A percentile compares a stretch with the other conserved stretches of the same genome.
These are phyloP conservation scores for Suhomyces maxii DNA, from an alignment of 1,139 yeast species.

Conservation along the genomic window DNA sequence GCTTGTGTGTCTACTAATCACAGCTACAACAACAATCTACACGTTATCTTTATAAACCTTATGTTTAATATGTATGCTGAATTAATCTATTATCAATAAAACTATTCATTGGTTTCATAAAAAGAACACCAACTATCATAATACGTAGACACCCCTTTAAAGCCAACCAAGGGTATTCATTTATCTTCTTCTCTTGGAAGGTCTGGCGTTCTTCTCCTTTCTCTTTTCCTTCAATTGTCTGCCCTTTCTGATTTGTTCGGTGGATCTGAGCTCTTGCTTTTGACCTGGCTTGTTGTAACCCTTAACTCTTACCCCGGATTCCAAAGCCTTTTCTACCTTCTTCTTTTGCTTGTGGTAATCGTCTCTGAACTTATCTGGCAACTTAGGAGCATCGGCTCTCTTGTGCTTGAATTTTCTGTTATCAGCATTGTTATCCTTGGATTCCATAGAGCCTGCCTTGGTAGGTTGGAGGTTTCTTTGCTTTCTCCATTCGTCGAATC, in stretches of 20 bases:
- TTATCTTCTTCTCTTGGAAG: constrained; percentile 36
- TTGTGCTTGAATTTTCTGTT: constrained; percentile 70
- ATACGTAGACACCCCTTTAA: too few species aligned
- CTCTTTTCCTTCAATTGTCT: constrained; percentile 71
- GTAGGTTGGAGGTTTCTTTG: constrained; percentile 57
- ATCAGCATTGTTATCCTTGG: constrained; percentile 21
- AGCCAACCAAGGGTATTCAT: too few species aligned
- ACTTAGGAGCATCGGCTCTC: constrained; percentile 74
- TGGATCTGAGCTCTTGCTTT: constrained; percentile 61
- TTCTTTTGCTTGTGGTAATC: constrained; percentile 82
- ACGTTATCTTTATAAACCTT: too few species aligned
- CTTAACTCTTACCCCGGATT: constrained; percentile 69
- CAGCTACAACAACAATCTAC: too few species aligned
- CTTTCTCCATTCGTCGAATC: constrained; percentile 87
- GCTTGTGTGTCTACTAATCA: too few species aligned
- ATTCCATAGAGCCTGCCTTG: constrained; percentile 56
- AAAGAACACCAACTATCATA: too few species aligned
- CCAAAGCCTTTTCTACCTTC: constrained; percentile 79
- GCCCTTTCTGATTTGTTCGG: constrained; percentile 77
- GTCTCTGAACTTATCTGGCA: constrained; percentile 87
- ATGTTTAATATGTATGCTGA: too few species aligned
- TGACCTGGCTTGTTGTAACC: constrained; percentile 60
- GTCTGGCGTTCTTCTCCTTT: constrained; percentile 85
- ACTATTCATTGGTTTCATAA: too few species aligned
- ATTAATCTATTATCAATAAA: too few species aligned